Conservation (phyloP, 2,329 filamentous ascomycete species). For the Clarireedia homoeocarpa region DNA sequence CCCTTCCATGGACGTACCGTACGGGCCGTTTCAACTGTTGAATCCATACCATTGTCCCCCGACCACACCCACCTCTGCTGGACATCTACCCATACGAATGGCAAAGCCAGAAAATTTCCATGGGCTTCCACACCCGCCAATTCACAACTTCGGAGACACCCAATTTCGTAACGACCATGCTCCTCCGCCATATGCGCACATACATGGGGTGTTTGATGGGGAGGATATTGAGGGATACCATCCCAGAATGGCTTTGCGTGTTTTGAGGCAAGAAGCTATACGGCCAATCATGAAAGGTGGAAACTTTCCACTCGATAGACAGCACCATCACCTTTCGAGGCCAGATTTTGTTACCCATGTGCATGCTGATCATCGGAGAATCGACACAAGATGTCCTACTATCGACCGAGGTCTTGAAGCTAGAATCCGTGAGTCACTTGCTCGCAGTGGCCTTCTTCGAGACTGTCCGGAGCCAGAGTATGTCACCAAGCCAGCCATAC, state of each 20-base stretch:
- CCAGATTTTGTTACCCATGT: not conserved
- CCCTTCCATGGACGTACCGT: not conserved
- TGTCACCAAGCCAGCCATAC: not conserved
- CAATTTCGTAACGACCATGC: not conserved
- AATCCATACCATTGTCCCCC: not conserved
- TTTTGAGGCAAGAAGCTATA: conserved; percentile 2
- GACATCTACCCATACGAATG: not conserved
- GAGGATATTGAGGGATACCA: not conserved
- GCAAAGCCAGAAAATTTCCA: not conserved
- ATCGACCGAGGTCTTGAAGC: conserved; percentile 5
- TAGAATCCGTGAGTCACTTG: conserved; percentile 4
- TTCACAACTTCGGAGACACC: not conserved
- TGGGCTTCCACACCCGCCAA: not conserved
- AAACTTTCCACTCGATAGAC: not conserved
- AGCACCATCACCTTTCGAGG: not conserved
- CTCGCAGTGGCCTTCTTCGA: conserved; percentile 4
- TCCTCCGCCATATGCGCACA: not conserved
- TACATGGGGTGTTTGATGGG: not conserved
- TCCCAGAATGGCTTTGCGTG: conserved; percentile 3
- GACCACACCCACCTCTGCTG: not conserved
- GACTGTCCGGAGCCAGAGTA: conserved; percentile 8
- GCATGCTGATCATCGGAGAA: not conserved
- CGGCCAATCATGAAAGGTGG: not conserved
- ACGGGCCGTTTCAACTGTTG: not conserved
- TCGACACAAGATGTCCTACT: not conserved